phyloP scores from a whole-genome alignment of 305 asterid genomes.

The Fraxinus baroniana region DNA sequence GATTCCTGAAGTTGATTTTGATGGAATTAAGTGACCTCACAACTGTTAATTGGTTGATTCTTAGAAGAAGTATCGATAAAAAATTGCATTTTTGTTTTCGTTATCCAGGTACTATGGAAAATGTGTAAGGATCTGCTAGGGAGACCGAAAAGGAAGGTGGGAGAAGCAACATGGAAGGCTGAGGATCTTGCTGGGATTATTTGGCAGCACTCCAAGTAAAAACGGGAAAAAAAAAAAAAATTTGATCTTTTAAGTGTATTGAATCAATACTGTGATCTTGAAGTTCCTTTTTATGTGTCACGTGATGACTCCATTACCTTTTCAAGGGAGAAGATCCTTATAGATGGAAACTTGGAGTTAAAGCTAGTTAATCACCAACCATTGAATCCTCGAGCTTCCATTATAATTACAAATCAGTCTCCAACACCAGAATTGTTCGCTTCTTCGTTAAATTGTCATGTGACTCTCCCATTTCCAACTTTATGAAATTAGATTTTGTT shows the following conservation, averaged over 20 bases:
- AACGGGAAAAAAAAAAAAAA: no score
- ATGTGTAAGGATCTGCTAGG: slow-evolving; percentile 72
- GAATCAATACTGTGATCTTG: background rate
- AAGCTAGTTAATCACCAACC: background rate
- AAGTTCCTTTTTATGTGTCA: background rate
- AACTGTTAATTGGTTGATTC: slow-evolving; percentile 12
- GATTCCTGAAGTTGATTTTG: background rate
- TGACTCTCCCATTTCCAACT: background rate
- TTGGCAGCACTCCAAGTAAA: slow-evolving; percentile 82
- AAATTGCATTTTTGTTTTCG: slow-evolving; percentile 10
- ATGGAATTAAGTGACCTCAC: slow-evolving; percentile 1
- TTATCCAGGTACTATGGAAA: slow-evolving; percentile 60
- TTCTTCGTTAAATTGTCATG: background rate
- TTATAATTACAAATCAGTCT: background rate
- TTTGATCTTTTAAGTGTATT: slow-evolving; percentile 2
- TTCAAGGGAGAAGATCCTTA: background rate
- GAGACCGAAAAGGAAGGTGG: slow-evolving; percentile 80
- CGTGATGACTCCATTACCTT: background rate
- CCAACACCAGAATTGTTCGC: background rate
- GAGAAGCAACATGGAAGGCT: slow-evolving; percentile 83
- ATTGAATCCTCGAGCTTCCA: background rate
- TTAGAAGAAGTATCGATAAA: background rate
- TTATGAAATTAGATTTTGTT: background rate
- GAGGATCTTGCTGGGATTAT: slow-evolving; percentile 87
- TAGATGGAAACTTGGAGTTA: background rate